A percentile compares a stretch with the other conserved stretches of the same genome.
Evolutionary conservation across 768 basidiomycete genomes (phyloP).

Genomic region (Rhizopogon vinicolor): DNA sequence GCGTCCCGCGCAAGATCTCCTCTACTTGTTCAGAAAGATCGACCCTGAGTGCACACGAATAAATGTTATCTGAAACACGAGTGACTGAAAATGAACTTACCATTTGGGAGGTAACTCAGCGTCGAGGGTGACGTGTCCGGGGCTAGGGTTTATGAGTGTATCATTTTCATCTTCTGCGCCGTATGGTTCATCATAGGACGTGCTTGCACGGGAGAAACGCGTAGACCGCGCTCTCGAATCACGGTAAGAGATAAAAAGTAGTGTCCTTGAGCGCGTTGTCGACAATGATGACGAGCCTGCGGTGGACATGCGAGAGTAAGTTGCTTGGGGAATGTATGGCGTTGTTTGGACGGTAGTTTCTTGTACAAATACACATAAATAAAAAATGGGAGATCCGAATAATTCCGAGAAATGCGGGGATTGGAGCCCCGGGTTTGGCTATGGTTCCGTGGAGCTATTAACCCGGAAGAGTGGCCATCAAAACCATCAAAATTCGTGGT

Average conservation of each 20-base stretch:
- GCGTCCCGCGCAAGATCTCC: constrained; percentile 61
- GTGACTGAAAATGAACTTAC: constrained; percentile 34
- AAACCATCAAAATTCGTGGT: too few relatives aligned
- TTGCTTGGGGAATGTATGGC: constrained; percentile 10
- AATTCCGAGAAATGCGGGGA: not conserved
- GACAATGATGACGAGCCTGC: constrained; percentile 26
- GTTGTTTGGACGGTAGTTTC: constrained; percentile 7
- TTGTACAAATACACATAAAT: constrained; percentile 19
- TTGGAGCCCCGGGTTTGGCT: too few relatives aligned
- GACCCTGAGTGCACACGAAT: constrained; percentile 54
- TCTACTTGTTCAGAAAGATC: constrained; percentile 90
- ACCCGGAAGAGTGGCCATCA: not conserved
- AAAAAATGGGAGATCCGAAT: not conserved
- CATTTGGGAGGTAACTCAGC: constrained; percentile 80
- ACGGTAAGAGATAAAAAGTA: constrained; percentile 91
- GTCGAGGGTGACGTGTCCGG: constrained; percentile 48
- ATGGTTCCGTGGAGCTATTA: not conserved
- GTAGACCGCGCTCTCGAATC: constrained; percentile 57
- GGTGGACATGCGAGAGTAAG: constrained; percentile 28
- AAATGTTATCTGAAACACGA: constrained; percentile 13
- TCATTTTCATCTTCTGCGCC: constrained; percentile 51
- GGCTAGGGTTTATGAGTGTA: constrained; percentile 47
- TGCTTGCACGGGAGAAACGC: constrained; percentile 36
- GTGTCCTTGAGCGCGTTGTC: constrained; percentile 81
- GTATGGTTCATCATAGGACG: constrained; percentile 45